Base-by-base conservation (phyloP, 2,329 filamentous ascomycete species). In the Albophoma yamanashiensis region DNA sequence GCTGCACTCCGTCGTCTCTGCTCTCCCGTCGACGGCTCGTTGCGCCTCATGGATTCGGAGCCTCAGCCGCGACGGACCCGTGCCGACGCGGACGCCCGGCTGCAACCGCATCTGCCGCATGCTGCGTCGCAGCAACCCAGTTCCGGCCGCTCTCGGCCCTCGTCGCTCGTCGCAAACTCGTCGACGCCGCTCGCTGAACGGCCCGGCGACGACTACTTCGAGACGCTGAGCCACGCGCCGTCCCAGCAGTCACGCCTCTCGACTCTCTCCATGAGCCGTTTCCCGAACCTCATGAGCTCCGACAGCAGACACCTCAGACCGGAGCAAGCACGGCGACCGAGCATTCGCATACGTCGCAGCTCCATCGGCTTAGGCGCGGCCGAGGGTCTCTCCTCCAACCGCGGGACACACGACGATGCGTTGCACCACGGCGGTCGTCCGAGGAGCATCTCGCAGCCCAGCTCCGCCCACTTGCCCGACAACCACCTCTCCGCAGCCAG, bases 361-460 rank as follows among this genome's bases (percentile, higher is more conserved):
- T 63, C 60, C 17, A 36, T 56, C 55, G 58, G 36, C 14, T 53
- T 56, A 15, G 31, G 27, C 50, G 31, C 17, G 20, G 17, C 27
- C 1, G 50, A n/a, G 3, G 31, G 50, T 9, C 17, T 31, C 31
- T 31, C n/a, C 27, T 12, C 17, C 15, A 12, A 11, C 47, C 4
- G 20, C 20, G 50, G 4, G 5, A 31, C 17, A 2, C 12, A 7
- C 8, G 50, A 53, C 20, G 31, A 36, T 22, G 31, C 20, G 8
- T 34, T 31, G 50, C 6, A 53, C 4, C 27, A n/a, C 8, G 6
- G 36, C 55, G 43, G 38, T 8, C 69, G 74, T 7, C 71, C 71
- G 1, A 68, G 74, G 25, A 75, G 73, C 63, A 61, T 71, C 17
- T 76, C 74, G 7, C 73, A 75, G 59, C 73, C 74, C 8, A 66